These are phyloP conservation scores for Penicillium sp. DNA, from an alignment of 2,329 filamentous ascomycete genomes.

Conservation along the genomic window DNA sequence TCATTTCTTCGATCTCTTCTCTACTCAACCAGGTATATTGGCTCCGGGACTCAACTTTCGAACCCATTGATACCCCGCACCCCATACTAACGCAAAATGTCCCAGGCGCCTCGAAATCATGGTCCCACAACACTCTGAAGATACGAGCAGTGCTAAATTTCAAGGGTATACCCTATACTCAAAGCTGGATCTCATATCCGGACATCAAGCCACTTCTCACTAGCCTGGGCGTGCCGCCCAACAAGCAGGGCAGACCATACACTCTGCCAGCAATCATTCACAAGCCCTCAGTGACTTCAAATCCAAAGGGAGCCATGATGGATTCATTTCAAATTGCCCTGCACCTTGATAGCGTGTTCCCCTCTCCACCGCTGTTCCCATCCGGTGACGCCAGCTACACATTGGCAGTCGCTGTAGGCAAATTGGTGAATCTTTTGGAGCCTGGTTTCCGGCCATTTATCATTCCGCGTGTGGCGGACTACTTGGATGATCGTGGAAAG, in stretches of 20 bases:
- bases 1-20: too few species aligned
- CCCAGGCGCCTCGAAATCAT: conserved; percentile 28
- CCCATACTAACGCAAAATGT: too few species aligned
- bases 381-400: conserved; percentile 31
- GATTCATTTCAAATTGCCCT: conserved; percentile 31
- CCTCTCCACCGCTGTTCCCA: conserved; percentile 30
- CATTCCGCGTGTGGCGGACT: conserved; percentile 19
- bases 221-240: conserved; percentile 20
- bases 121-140: conserved; percentile 24
- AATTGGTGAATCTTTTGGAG: background rate
- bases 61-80: too few species aligned
- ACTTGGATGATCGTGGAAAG: conserved; percentile 27
- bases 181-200: conserved; percentile 19
- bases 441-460: conserved; percentile 10
- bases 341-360: conserved; percentile 29
- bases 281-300: conserved; percentile 15
- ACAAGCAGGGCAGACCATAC: conserved; percentile 16
- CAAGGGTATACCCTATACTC: conserved; percentile 24
- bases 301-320: conserved; percentile 26
- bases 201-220: conserved; percentile 24
- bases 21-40: too few species aligned
- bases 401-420: conserved; percentile 21
- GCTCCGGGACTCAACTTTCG: too few species aligned
- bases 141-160: conserved; percentile 22
- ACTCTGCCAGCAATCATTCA: conserved; percentile 34